Evolutionary conservation across 148 eudicot species (phyloP).

Genomic region (Chenopodium formosanum): DNA sequence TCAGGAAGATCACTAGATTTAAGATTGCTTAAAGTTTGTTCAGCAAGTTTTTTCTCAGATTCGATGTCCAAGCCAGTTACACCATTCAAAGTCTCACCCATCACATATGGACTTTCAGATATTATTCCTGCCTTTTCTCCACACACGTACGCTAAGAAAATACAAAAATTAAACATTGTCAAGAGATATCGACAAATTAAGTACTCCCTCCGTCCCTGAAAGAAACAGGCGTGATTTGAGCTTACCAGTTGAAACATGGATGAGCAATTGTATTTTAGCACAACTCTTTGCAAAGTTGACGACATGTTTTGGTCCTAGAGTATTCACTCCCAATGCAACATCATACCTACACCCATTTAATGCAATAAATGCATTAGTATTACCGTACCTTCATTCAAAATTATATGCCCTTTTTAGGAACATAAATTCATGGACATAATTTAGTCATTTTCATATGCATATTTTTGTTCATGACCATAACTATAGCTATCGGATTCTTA

Average conservation of each 20-base stretch:
- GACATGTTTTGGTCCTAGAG: constrained; percentile 27
- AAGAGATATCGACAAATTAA: too few species aligned
- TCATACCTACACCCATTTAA: constrained; percentile 26
- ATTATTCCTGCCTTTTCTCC: constrained; percentile 31
- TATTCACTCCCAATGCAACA: constrained; percentile 28
- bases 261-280: constrained; percentile 25
- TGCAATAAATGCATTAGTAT: neutral
- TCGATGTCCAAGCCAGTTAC: constrained; percentile 26
- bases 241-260: constrained; percentile 36
- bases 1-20: constrained; percentile 16
- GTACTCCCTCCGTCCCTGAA: too few species aligned
- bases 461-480: too few species aligned
- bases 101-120: constrained; percentile 15
- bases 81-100: constrained; percentile 29
- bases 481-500: too few species aligned
- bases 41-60: constrained; percentile 25
- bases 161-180: neutral
- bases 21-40: constrained; percentile 16
- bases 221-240: neutral
- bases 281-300: constrained; percentile 33
- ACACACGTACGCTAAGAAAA: constrained; percentile 29
- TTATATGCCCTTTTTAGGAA: too few species aligned
- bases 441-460: too few species aligned
- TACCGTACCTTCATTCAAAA: neutral
- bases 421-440: too few species aligned